A percentile compares a stretch with the other conserved stretches of the same genome.
Conservation (phyloP, 805 yeast genomes). For the Lachancea dasiensis region DNA sequence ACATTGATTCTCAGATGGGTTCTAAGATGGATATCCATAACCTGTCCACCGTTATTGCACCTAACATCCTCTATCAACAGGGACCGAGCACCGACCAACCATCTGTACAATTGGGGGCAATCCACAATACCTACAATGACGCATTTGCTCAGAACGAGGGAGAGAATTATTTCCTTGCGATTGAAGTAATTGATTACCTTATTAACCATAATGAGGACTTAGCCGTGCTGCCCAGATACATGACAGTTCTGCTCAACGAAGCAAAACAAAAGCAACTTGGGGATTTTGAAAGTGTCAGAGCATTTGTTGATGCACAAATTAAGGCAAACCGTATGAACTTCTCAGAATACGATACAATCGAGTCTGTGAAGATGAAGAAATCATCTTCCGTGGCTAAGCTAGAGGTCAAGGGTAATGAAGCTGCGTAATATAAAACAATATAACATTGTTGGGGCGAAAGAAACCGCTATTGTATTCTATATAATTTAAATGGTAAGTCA, state of each 20-base stretch:
- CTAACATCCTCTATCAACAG: slow-evolving; percentile 71
- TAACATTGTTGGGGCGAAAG: not conserved
- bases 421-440: not conserved
- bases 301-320: slow-evolving; percentile 15
- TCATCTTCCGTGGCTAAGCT: slow-evolving; percentile 23
- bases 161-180: slow-evolving; percentile 78
- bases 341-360: slow-evolving; percentile 24
- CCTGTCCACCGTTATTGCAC: slow-evolving; percentile 91
- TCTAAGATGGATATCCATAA: slow-evolving; percentile 96
- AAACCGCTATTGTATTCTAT: slow-evolving; percentile 2
- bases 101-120: slow-evolving; percentile 12
- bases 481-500: not conserved
- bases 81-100: slow-evolving; percentile 33
- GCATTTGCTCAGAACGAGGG: slow-evolving; percentile 43
- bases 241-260: slow-evolving; percentile 44
- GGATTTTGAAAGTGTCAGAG: slow-evolving; percentile 17
- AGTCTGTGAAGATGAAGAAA: slow-evolving; percentile 22
- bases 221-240: slow-evolving; percentile 65
- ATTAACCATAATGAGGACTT: slow-evolving; percentile 78
- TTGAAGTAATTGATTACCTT: slow-evolving; percentile 80
- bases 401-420: slow-evolving; percentile 11
- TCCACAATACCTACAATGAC: slow-evolving; percentile 31
- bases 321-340: slow-evolving; percentile 17
- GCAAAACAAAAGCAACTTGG: slow-evolving; percentile 13
- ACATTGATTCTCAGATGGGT: slow-evolving; percentile 81